Evolutionary conservation across 176 grass and related monocot genomes (phyloP).

Genomic region (Lolium rigidum): DNA sequence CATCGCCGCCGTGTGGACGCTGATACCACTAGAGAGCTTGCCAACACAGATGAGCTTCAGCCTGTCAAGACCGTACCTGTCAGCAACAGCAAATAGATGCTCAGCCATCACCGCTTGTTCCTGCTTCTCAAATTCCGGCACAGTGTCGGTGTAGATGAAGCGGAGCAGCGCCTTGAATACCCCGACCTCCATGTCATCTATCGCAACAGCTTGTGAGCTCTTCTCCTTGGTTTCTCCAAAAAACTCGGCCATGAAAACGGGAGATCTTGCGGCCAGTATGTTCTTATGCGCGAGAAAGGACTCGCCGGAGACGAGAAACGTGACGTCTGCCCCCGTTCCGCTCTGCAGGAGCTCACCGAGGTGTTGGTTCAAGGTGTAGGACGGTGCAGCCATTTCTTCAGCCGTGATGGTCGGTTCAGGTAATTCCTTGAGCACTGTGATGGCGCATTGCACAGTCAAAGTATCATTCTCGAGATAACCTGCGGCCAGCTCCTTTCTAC

Average conservation of each 20-base stretch:
- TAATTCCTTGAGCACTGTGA: background rate
- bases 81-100: too few species aligned
- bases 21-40: constrained; percentile 31
- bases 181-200: background rate
- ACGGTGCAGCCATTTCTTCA: background rate
- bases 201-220: background rate
- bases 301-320: background rate
- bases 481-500: background rate
- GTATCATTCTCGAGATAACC: background rate
- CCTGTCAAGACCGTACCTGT: too few species aligned
- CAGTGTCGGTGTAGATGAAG: background rate
- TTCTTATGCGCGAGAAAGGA: background rate
- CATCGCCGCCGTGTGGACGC: constrained; percentile 2
- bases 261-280: background rate
- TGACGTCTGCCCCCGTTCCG: background rate
- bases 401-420: background rate
- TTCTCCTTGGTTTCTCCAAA: background rate
- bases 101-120: too few species aligned
- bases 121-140: too few species aligned
- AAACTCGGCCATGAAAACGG: background rate
- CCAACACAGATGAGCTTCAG: constrained; percentile 44
- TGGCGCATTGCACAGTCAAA: background rate
- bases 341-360: background rate
- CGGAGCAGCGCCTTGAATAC: background rate
- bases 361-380: background rate